Conservation (phyloP, 2,329 filamentous ascomycete genomes). For the Fusarium oxysporum region DNA sequence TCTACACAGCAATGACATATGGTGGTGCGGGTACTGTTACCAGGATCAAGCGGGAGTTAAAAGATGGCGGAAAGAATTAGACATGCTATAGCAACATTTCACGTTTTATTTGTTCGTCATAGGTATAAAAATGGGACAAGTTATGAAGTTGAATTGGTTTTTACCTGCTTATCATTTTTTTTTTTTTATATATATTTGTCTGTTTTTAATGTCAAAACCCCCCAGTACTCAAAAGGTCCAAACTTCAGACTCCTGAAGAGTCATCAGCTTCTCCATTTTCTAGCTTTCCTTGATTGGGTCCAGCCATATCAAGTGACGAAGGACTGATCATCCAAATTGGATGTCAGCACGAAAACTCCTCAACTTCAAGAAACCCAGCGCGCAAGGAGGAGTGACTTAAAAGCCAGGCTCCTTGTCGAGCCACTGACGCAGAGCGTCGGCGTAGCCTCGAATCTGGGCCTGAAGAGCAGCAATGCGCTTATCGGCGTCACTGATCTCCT, state of each 20-base stretch:
- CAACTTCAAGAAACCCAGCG: background rate
- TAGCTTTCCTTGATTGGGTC: background rate
- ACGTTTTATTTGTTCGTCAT: conserved; percentile 37
- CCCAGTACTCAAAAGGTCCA: background rate
- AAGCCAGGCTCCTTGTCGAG: background rate
- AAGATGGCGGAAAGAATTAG: conserved; percentile 51
- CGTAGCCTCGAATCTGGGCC: background rate
- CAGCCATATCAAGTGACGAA: background rate
- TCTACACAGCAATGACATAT: conserved; percentile 83
- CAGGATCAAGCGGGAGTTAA: conserved; percentile 73
- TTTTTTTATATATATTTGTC: background rate
- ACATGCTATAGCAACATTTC: conserved; percentile 37
- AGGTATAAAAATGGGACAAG: conserved; percentile 7
- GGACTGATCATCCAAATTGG: background rate
- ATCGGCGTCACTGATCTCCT: background rate
- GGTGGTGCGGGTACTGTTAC: conserved; percentile 73
- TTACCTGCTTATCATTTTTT: background rate
- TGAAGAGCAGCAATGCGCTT: background rate
- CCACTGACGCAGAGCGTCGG: background rate
- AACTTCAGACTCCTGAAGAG: background rate
- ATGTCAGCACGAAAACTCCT: background rate
- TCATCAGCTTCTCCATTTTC: background rate
- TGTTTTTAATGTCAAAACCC: background rate
- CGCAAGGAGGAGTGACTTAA: background rate
- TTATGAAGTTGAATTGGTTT: background rate